Base-by-base conservation (phyloP, 495 filamentous ascomycete species). In the Daldinia loculata region DNA sequence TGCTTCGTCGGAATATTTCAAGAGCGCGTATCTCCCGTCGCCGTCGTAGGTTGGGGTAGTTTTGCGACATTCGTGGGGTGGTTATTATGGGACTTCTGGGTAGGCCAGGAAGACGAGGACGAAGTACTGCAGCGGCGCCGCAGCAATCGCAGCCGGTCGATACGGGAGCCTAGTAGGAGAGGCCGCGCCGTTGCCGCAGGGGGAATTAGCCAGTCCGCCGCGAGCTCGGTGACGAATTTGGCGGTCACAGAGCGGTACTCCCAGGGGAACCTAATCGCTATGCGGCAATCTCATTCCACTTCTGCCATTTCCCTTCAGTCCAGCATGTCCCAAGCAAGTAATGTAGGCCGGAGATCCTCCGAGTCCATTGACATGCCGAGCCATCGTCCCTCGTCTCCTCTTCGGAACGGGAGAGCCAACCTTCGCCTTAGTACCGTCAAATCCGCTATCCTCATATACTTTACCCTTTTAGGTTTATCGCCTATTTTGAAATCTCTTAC, bases 401-500 rank as follows among this genome's bases (percentile, higher is more conserved):
- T 72, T 12, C 76, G 75, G 2, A 70, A 61, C 29, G 69, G 76
- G 27, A 77, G 81, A 29, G 71, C 75, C 24, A 77, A 81, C 60
- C 76, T 81, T 45, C 82, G 83, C 27, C 63, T 84, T 9, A 72
- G 80, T 43, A 84, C 83, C 17, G 80, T 91, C 45, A 99, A 99
- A 78, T 98, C 95, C 0, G 95, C 95, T 1, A 82, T 96, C 29
- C 85, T 99, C 36, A 99, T 99, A 69, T 97, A 96, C 81, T 95
- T 90, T 73, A 90, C 93, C 4, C 84, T 99, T 29, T 86, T 98
- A 15, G 95, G 94, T 4, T 86, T 99, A 3, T 95, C 92, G 27
- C 95, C 95, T 0, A 98, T 99, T 69, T 84, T 98, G 38, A 97
- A 97, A 78, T 97, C 93, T 4, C 86, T 99, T 14, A 98, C 95